phyloP scores from a whole-genome alignment of 2,329 filamentous ascomycete species.

The Sporothrix phasma region DNA sequence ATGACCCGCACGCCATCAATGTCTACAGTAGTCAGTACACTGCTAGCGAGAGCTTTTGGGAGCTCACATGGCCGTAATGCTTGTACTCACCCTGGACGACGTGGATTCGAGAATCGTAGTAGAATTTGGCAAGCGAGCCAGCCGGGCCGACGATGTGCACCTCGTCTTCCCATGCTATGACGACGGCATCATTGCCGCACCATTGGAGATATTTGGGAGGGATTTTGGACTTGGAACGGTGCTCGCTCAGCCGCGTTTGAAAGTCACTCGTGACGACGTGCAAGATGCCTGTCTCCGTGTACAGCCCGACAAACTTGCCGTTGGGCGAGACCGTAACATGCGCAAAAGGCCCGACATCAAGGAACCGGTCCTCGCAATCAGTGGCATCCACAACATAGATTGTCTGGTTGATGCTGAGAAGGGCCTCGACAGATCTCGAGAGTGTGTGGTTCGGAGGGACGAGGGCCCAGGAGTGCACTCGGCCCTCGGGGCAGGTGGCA shows the following conservation, averaged over 20 bases:
- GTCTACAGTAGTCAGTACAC: constrained; percentile 30
- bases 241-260: constrained; percentile 82
- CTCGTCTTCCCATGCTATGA: constrained; percentile 96
- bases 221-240: constrained; percentile 78
- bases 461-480: constrained; percentile 79
- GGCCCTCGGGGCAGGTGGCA: constrained; percentile 63
- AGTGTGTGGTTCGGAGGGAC: constrained; percentile 81
- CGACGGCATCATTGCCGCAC: constrained; percentile 90
- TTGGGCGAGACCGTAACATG: constrained; percentile 88
- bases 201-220: constrained; percentile 82
- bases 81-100: constrained; percentile 62
- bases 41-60: no score
- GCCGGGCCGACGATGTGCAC: constrained; percentile 85
- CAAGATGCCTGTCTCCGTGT: constrained; percentile 72
- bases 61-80: neutral
- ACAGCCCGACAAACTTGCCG: constrained; percentile 78
- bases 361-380: constrained; percentile 81
- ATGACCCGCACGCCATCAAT: constrained; percentile 81
- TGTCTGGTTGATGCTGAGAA: constrained; percentile 75
- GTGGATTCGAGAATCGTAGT: constrained; percentile 86
- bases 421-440: constrained; percentile 84
- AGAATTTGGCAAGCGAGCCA: constrained; percentile 65
- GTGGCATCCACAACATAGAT: constrained; percentile 79
- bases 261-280: constrained; percentile 96
- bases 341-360: constrained; percentile 86